Conservation (phyloP, 2,329 filamentous ascomycete species). For the Fusarium sp. region DNA sequence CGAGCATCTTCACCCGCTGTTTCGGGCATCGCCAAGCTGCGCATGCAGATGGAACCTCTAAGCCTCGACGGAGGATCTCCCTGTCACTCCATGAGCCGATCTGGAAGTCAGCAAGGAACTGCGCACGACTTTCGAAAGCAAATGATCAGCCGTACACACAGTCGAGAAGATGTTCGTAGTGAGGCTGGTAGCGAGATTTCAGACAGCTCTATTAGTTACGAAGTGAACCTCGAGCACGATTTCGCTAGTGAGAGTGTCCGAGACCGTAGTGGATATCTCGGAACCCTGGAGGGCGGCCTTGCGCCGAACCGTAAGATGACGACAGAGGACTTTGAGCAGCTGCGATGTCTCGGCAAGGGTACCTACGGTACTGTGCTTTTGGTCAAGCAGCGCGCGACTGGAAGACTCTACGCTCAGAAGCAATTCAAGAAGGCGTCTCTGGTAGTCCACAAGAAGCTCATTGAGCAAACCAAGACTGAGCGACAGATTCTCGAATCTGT, state of each 20-base stretch:
- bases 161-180: conserved; percentile 67
- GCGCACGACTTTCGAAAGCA: conserved; percentile 62
- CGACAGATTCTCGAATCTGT: conserved; percentile 94
- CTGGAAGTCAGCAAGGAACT: conserved; percentile 56
- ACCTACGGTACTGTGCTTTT: conserved; percentile 95
- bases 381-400: conserved; percentile 89
- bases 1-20: conserved; percentile 66
- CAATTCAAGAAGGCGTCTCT: conserved; percentile 98
- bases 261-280: conserved; percentile 58
- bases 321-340: conserved; percentile 86
- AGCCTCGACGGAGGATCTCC: conserved; percentile 71
- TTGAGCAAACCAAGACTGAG: conserved; percentile 98
- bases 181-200: conserved; percentile 70
- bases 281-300: conserved; percentile 66
- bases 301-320: conserved; percentile 83
- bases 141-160: conserved; percentile 66
- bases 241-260: conserved; percentile 78
- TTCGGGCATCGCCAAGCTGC: conserved; percentile 85
- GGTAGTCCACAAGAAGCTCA: conserved; percentile 92
- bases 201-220: conserved; percentile 80
- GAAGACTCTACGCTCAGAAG: conserved; percentile 95
- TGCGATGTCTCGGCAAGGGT: conserved; percentile 94
- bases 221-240: conserved; percentile 85
- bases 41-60: conserved; percentile 83
- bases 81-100: conserved; percentile 67